Percentiles rank a stretch among this genome's conserved stretches.
These are phyloP conservation scores for Przewalskia tangutica DNA, from an alignment of 257 asterid species.

Conservation along the genomic window DNA sequence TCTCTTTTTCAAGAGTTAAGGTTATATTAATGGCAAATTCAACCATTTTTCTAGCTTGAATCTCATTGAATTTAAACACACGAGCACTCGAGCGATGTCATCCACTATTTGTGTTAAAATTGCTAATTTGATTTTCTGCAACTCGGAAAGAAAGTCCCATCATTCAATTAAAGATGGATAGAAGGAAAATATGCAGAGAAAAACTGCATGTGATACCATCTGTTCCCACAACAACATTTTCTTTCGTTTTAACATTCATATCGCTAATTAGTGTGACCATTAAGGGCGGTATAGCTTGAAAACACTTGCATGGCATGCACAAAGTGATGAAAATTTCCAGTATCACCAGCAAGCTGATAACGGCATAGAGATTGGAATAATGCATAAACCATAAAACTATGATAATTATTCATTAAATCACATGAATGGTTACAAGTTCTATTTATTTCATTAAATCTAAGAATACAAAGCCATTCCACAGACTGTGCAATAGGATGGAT, in stretches of 20 bases:
- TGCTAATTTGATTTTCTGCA: background rate
- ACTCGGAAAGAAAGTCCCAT: background rate
- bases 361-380: background rate
- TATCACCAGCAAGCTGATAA: background rate
- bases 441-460: conserved; percentile 70
- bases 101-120: background rate
- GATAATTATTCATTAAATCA: background rate
- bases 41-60: too few species aligned
- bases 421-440: background rate
- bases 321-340: background rate
- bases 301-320: background rate
- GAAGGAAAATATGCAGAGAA: background rate
- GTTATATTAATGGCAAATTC: background rate
- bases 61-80: too few species aligned
- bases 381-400: background rate
- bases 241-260: too few species aligned
- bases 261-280: too few species aligned
- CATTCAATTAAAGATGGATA: background rate
- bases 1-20: too few species aligned
- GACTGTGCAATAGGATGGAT: conserved; percentile 78
- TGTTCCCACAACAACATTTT: too few species aligned
- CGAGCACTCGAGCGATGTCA: background rate
- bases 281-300: too few species aligned
- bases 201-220: too few species aligned
- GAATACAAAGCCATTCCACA: conserved; percentile 95